Evolutionary conservation across 2,329 filamentous ascomycete species (phyloP).

Genomic region (Amauroascus verrucosus): DNA sequence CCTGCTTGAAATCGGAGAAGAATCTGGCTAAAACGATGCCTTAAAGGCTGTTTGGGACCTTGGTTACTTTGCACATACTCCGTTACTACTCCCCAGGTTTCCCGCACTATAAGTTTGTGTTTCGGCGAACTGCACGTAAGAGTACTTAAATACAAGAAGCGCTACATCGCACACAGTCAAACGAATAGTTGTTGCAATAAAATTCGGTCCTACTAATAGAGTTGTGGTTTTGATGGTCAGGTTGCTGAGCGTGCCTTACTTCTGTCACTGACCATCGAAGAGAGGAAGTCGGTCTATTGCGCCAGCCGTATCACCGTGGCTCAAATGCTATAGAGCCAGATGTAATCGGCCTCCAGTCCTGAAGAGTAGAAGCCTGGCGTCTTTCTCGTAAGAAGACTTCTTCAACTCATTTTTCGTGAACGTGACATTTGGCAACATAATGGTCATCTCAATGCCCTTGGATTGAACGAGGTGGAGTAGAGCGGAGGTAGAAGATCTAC

Average conservation of each 20-base stretch:
- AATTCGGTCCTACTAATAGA: background rate
- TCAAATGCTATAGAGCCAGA: background rate
- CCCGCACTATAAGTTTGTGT: background rate
- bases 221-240: background rate
- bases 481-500: too few species aligned
- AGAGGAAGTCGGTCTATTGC: background rate
- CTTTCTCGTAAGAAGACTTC: background rate
- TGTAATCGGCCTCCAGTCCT: background rate
- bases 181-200: background rate
- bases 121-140: background rate
- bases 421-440: too few species aligned
- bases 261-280: background rate
- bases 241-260: background rate
- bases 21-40: background rate
- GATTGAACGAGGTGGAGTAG: too few species aligned
- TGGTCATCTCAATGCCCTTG: background rate
- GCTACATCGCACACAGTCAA: background rate
- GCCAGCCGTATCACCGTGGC: background rate
- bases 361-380: background rate
- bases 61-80: background rate
- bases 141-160: background rate
- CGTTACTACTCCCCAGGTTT: too few species aligned
- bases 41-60: background rate
- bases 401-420: too few species aligned
- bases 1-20: background rate